A percentile compares a stretch with the other conserved stretches of the same genome.
phyloP scores from a whole-genome alignment of 2,329 filamentous ascomycete genomes.

The Hymenotorrendiella dingleyae region DNA sequence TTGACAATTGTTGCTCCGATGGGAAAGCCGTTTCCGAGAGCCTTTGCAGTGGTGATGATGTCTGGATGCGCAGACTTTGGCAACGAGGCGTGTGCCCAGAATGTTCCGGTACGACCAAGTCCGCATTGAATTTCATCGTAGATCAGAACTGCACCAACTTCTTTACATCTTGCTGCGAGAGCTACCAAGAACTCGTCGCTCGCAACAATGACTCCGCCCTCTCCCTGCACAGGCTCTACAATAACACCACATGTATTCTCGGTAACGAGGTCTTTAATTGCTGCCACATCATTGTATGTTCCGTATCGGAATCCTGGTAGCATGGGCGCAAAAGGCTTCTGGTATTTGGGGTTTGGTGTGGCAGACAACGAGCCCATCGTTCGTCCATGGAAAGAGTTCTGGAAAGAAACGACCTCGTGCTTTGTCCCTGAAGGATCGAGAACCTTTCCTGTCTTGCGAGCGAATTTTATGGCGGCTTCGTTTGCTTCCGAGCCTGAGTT shows the following conservation, averaged over 20 bases:
- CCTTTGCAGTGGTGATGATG: conserved; percentile 90
- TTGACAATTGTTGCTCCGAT: conserved; percentile 73
- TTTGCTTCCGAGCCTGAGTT: conserved; percentile 98
- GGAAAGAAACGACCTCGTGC: conserved; percentile 82
- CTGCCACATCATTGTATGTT: conserved; percentile 73
- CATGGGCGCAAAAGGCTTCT: conserved; percentile 92
- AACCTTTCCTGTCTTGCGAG: conserved; percentile 80
- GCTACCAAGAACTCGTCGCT: conserved; percentile 76
- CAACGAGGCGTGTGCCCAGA: conserved; percentile 82
- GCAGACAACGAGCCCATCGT: conserved; percentile 95
- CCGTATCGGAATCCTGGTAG: conserved; percentile 87
- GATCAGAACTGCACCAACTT: conserved; percentile 83
- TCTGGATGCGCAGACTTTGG: conserved; percentile 83
- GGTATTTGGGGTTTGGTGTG: conserved; percentile 96
- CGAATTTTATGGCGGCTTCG: conserved; percentile 95
- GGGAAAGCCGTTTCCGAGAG: conserved; percentile 92
- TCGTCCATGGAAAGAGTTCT: conserved; percentile 89
- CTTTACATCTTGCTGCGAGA: conserved; percentile 76
- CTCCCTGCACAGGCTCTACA: conserved; percentile 94
- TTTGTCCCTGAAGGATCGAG: conserved; percentile 67
- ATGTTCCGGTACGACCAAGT: conserved; percentile 73
- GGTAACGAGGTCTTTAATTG: conserved; percentile 68
- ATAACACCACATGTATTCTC: conserved; percentile 89
- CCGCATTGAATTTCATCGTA: conserved; percentile 98
- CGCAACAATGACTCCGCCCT: conserved; percentile 85